phyloP scores from a whole-genome alignment of 805 yeast genomes.

The Nakazawaea holstii region DNA sequence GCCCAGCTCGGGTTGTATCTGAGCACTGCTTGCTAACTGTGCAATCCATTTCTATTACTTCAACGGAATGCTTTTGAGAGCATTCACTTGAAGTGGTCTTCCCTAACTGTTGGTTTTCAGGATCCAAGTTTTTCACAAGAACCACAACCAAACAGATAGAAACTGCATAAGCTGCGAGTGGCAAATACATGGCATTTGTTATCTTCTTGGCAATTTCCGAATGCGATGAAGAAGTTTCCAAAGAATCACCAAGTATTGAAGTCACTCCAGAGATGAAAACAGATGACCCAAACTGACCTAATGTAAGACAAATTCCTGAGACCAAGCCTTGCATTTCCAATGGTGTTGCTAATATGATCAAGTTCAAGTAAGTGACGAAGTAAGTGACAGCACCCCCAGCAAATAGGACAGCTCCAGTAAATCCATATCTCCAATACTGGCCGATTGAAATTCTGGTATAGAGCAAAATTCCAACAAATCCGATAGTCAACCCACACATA shows the following conservation, averaged over 20 bases:
- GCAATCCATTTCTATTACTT: too few relatives aligned
- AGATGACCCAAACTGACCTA: slow-evolving; percentile 28
- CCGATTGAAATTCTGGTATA: background rate
- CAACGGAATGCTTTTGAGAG: too few relatives aligned
- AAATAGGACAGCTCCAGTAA: slow-evolving; percentile 10
- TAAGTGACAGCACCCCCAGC: slow-evolving; percentile 25
- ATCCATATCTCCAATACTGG: background rate
- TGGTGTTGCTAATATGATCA: slow-evolving; percentile 29
- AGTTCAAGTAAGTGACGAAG: slow-evolving; percentile 28
- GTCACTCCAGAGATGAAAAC: slow-evolving; percentile 23
- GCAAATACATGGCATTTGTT: background rate
- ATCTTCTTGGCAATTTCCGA: background rate
- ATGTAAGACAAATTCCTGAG: slow-evolving; percentile 29
- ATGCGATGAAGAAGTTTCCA: background rate
- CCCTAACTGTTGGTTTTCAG: background rate
- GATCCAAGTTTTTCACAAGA: background rate
- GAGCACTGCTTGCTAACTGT: too few relatives aligned
- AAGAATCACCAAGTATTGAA: slow-evolving; percentile 20
- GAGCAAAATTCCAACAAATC: background rate
- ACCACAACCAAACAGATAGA: background rate
- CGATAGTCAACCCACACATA: background rate
- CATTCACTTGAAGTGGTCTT: too few relatives aligned
- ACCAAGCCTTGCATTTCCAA: slow-evolving; percentile 34
- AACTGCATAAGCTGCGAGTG: background rate
- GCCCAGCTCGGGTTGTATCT: too few relatives aligned